Conservation (phyloP, 116 monocot genomes). For the Iris pallida region DNA sequence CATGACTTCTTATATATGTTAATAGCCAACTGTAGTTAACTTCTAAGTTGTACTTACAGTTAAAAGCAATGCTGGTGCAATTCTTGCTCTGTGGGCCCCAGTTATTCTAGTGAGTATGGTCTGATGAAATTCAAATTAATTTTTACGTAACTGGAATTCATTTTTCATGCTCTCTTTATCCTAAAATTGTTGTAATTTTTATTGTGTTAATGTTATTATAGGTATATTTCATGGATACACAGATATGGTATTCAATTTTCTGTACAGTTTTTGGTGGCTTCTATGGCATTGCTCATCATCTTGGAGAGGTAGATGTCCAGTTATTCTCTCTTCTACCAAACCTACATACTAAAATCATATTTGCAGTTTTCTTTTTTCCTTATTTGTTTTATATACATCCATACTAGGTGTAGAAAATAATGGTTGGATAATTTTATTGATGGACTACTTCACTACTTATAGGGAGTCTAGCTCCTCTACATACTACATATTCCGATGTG, state of each 20-base stretch:
- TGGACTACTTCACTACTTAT: too few species aligned
- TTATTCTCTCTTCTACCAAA: not conserved
- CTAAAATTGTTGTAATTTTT: constrained; percentile 1
- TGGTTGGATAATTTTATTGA: too few species aligned
- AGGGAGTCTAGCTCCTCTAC: too few species aligned
- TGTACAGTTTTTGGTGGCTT: constrained; percentile 79
- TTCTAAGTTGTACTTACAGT: constrained; percentile 27
- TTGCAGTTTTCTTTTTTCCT: not conserved
- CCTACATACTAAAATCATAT: constrained; percentile 1
- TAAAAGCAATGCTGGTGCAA: constrained; percentile 71
- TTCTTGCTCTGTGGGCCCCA: constrained; percentile 77
- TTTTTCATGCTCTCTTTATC: not conserved
- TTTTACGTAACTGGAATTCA: not conserved
- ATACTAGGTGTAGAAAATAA: too few species aligned
- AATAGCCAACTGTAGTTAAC: not conserved
- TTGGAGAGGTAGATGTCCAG: constrained; percentile 64
- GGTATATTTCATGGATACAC: constrained; percentile 93
- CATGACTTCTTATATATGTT: constrained; percentile 3
- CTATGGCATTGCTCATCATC: constrained; percentile 74
- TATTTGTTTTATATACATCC: too few species aligned
- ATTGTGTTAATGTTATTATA: constrained; percentile 21
- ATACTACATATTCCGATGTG: too few species aligned
- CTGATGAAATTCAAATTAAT: not conserved
- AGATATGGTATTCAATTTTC: constrained; percentile 88
- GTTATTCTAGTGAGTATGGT: constrained; percentile 57